Base-by-base conservation (phyloP, 805 yeast genomes). In the Clavispora vitiphila region DNA sequence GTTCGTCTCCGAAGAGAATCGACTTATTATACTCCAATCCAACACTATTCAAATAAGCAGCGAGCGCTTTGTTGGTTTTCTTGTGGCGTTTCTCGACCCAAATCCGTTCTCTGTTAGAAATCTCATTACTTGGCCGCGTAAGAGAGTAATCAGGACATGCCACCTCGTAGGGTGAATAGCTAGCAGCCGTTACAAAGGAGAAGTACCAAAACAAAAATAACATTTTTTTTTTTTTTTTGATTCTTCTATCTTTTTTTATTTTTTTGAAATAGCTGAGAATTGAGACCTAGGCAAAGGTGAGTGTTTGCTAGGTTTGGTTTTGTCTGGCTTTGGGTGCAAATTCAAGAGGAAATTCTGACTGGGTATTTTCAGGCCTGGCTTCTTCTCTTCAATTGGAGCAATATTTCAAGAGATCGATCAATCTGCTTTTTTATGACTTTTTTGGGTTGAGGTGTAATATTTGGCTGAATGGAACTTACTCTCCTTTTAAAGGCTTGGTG, bases 81-180 rank as follows among this genome's bases (percentile, higher is more conserved):
- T 32, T 9, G 37, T 48, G 44, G 5, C 54, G 39, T 10, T 22
- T 65, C 16, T 63, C 50, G 9, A 83, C 52, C 87, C 88, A 83
- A 0, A 54, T 69, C 0, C 47, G 35, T 54, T 83, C 90, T 10
- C 61, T 56, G 1, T 53, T 50, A 1, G 81, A 73, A 7, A 82
- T 48, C 3, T 58, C 52, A 34, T 53, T 54, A 1, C 86, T 86
- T 7, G 62, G 64, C 57, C 89, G 71, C 2, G 72, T 59, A 19
- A 57, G 34, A 4, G 40, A 41, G 12, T 51, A 43, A 12, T 44
- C 24, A 0, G 84, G 85, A 60, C 87, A 81, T 3, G 67, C 61
- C 5, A 80, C 75, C 11, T 62, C 59, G 0, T 77, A 82, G 1
- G 89, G 89, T 1, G 82, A 83, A 48, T 82, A 82, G 4, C 47